phyloP scores from a whole-genome alignment of 352 stramenopile genomes.

The Albugo candida region DNA sequence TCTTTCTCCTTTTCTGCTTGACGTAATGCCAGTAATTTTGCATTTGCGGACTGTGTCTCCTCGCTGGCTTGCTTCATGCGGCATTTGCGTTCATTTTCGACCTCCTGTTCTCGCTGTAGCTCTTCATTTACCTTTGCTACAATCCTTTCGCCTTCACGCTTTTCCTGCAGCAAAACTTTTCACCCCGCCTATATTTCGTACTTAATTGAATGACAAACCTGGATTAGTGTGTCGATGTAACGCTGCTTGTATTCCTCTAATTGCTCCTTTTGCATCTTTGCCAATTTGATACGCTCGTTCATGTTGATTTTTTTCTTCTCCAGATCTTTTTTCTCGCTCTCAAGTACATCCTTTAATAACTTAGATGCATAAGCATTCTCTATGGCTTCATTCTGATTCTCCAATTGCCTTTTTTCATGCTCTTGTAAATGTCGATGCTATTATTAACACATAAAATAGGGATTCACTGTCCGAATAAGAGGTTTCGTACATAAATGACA shows the following conservation, averaged over 20 bases:
- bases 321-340: constrained; percentile 18
- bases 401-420: constrained; percentile 28
- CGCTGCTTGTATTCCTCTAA: constrained; percentile 71
- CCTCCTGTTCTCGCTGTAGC: constrained; percentile 27
- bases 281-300: constrained; percentile 26
- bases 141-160: constrained; percentile 40
- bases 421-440: constrained; percentile 54
- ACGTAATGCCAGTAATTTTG: constrained; percentile 35
- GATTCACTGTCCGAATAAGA: too few relatives aligned
- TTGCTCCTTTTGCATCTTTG: constrained; percentile 43
- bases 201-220: constrained; percentile 12
- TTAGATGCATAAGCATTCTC: constrained; percentile 26
- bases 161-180: constrained; percentile 20
- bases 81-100: constrained; percentile 20
- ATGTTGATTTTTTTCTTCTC: constrained; percentile 20
- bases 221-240: constrained; percentile 47
- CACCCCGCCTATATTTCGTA: neutral
- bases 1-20: constrained; percentile 37
- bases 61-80: constrained; percentile 28
- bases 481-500: constrained; percentile 38
- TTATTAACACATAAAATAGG: neutral
- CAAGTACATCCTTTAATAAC: constrained; percentile 20
- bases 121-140: constrained; percentile 40
- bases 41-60: constrained; percentile 45
- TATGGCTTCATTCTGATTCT: constrained; percentile 22